Evolutionary conservation across 2,329 filamentous ascomycete genomes (phyloP).

Genomic region (Fusarium compactum): DNA sequence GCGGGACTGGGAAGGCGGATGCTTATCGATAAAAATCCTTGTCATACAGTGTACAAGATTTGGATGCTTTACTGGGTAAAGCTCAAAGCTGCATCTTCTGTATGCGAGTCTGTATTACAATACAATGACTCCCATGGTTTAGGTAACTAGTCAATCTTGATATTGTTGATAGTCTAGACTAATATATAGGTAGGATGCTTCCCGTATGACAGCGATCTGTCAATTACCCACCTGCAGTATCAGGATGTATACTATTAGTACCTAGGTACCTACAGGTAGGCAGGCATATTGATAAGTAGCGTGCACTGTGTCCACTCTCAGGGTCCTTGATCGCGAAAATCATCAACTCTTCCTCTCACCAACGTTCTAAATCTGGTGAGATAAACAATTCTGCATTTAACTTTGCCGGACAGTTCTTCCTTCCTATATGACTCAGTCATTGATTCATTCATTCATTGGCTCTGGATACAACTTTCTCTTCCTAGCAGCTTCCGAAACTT

Average conservation of each 20-base stretch:
- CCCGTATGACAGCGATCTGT: background rate
- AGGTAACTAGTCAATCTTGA: too few species aligned
- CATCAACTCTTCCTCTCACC: conserved; percentile 7
- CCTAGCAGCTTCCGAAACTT: background rate
- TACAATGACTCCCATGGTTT: background rate
- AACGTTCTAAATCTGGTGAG: background rate
- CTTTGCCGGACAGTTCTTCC: background rate
- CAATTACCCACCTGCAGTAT: background rate
- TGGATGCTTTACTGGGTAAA: background rate
- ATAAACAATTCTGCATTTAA: background rate
- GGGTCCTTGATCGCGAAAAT: conserved; percentile 33
- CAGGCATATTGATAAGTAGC: background rate
- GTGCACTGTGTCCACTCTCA: conserved; percentile 40
- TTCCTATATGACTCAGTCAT: too few species aligned
- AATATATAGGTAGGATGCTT: accelerated
- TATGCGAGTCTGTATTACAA: background rate
- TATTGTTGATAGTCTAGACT: background rate
- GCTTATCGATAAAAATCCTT: conserved; percentile 52
- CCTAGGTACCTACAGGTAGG: background rate
- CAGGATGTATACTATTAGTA: too few species aligned
- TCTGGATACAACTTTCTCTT: background rate
- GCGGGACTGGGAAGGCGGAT: conserved; percentile 38
- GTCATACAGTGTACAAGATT: conserved; percentile 28
- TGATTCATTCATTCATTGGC: background rate
- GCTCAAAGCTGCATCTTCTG: background rate